Evolutionary conservation across 2,329 filamentous ascomycete species (phyloP), one percentile per base, ranked within the genome.

Genomic region (Cladosporium sp.): DNA sequence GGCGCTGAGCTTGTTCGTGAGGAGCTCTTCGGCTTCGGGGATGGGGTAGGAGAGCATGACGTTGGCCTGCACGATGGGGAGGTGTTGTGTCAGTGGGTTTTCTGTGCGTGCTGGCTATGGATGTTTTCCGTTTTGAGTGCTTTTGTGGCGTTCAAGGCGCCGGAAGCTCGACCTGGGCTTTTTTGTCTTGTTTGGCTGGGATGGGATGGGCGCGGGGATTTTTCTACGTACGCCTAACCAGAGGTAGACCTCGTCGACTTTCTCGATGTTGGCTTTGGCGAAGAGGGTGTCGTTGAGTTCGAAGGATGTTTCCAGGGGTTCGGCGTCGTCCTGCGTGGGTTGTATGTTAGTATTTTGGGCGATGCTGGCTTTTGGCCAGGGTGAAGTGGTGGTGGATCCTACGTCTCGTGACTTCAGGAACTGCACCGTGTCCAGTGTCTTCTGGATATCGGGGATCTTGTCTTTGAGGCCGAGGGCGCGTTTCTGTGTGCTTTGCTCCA

Each of bases 1-100:
- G 10, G 91, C 90, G 31, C 84, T 81, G 23, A 97, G 81, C 79
- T 97, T 97, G 16, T 88, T 87, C 53, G 85, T 81, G 65, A 99
- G 83, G 70, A 99, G 85, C 52, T 84, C 82, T 79, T 94, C 88
- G 0, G 95, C 95, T 80, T 98, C 95, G 18, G 88, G 86, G 68
- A 98, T 89, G 3, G 93, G 92, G 77, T 99, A 99, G 60, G 95
- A 88, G 66, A 99, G 84, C 95, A 99, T 99, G 57, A 98, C 93
- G 73, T 99, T 99, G 65, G 95, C 94, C 89, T 91, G 65, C 18
- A 12, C 33, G 33, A 26, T 26, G 23, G 23, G 1, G 14, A 11
- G n/a, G 49, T 21, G 6, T 37, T 28, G 7, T 18, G 52, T 10
- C 33, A 29, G 33, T 33, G 33, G 28, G 7, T 2, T 44, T 4